phyloP scores from a whole-genome alignment of 768 basidiomycete genomes.

The Russula griseocarnosa region DNA sequence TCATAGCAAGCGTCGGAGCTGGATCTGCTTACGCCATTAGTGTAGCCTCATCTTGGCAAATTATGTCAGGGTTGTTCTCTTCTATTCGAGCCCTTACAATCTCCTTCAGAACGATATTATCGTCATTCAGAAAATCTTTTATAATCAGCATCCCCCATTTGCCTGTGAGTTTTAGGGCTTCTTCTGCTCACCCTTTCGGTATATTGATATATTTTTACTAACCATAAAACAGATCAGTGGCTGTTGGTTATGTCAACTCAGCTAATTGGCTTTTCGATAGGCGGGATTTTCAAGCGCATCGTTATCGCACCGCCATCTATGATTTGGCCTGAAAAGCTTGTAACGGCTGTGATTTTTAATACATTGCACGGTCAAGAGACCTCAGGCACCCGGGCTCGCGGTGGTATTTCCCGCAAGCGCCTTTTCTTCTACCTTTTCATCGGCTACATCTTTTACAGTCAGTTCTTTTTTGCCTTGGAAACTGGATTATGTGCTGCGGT shows the following conservation, averaged over 20 bases:
- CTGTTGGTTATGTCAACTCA: constrained; percentile 42
- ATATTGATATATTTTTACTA: neutral
- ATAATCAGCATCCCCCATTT: constrained; percentile 40
- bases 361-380: constrained; percentile 41
- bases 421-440: constrained; percentile 48
- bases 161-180: constrained; percentile 29
- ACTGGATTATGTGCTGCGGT: constrained; percentile 30
- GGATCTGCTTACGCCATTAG: constrained; percentile 35
- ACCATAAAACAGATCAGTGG: constrained; percentile 34
- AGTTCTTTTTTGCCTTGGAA: constrained; percentile 68
- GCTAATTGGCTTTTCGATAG: constrained; percentile 42
- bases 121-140: constrained; percentile 45
- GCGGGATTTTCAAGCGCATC: constrained; percentile 44
- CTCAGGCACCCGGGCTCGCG: constrained; percentile 42
- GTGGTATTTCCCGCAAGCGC: constrained; percentile 49
- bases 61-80: neutral
- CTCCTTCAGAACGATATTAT: constrained; percentile 40
- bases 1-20: constrained; percentile 41
- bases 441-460: constrained; percentile 43
- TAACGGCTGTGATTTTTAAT: constrained; percentile 45
- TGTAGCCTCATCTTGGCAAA: neutral
- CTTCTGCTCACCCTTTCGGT: neutral
- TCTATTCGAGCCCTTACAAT: neutral
- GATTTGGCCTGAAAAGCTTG: constrained; percentile 47
- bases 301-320: constrained; percentile 44